phyloP scores from a whole-genome alignment of 2,329 filamentous ascomycete species.

The Phialophora chinensis region DNA sequence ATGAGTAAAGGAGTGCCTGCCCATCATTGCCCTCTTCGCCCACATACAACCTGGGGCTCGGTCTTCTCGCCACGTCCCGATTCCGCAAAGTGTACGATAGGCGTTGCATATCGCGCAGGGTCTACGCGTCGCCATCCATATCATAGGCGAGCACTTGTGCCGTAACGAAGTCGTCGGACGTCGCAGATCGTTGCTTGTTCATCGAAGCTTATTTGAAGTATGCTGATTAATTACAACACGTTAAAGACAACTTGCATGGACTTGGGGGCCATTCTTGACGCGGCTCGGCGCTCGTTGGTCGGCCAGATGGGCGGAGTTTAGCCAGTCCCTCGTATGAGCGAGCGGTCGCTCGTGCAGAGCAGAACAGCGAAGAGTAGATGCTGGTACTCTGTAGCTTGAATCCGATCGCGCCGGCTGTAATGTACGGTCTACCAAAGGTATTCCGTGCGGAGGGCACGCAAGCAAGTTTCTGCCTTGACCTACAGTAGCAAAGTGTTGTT shows the following conservation, averaged over 20 bases:
- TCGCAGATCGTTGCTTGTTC: too few species aligned
- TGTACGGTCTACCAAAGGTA: neutral
- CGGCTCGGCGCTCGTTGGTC: neutral
- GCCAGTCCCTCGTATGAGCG: neutral
- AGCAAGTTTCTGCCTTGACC: neutral
- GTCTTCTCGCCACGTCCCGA: neutral
- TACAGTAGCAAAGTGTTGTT: neutral
- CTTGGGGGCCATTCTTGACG: neutral
- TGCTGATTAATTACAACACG: too few species aligned
- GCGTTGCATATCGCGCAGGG: neutral
- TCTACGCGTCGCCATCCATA: too few species aligned
- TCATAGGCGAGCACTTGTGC: too few species aligned
- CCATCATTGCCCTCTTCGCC: too few species aligned
- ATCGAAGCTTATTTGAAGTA: too few species aligned
- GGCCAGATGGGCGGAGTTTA: neutral
- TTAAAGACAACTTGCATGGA: too few species aligned
- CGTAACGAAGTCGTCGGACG: too few species aligned
- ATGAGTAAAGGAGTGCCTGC: too few species aligned
- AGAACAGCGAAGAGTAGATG: neutral
- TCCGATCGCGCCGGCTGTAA: neutral
- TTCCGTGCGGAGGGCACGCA: neutral
- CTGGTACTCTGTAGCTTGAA: neutral
- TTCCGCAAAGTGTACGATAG: conserved; percentile 11
- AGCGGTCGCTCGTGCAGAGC: neutral
- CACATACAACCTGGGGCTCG: neutral